Evolutionary conservation across 83 land plant species (phyloP).

Genomic region (Thuja plicata): DNA sequence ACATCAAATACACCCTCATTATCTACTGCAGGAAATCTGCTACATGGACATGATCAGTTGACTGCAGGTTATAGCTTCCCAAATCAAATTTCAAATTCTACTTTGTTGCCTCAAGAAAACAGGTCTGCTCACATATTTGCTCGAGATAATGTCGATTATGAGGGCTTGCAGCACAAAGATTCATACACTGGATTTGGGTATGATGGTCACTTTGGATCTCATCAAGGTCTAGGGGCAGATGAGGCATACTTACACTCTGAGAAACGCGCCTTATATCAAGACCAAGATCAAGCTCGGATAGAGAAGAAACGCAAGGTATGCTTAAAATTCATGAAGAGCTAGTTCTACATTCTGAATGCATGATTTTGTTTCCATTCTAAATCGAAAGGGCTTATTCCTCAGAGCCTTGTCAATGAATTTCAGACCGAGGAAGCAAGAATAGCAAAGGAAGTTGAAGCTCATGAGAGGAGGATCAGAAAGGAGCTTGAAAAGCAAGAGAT

Average conservation of each 20-base stretch:
- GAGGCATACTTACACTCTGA: conserved; percentile 36
- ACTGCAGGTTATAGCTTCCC: conserved; percentile 36
- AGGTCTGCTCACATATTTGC: conserved; percentile 31
- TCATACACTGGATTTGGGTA: conserved; percentile 15
- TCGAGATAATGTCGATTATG: conserved; percentile 29
- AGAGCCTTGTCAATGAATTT: background rate
- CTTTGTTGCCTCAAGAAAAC: conserved; percentile 40
- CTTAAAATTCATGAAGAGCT: background rate
- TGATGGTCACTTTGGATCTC: conserved; percentile 41
- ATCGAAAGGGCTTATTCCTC: background rate
- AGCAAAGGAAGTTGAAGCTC: conserved; percentile 66
- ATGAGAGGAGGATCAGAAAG: conserved; percentile 63
- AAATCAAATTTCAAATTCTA: conserved; percentile 29
- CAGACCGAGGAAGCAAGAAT: conserved; percentile 77
- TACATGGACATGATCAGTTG: conserved; percentile 40
- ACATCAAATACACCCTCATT: conserved; percentile 19
- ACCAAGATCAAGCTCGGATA: conserved; percentile 42
- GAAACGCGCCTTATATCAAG: conserved; percentile 21
- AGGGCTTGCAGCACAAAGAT: conserved; percentile 22
- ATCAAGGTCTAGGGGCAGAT: conserved; percentile 32
- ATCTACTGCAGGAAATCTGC: conserved; percentile 22
- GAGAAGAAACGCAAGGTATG: conserved; percentile 82
- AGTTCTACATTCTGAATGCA: background rate
- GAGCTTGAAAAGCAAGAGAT: conserved; percentile 81
- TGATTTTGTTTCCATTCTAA: conserved; percentile 6